Evolutionary conservation across 106 monocot species (phyloP), one percentile per base, ranked within the genome.

Genomic region (Dioscorea dumetorum): DNA sequence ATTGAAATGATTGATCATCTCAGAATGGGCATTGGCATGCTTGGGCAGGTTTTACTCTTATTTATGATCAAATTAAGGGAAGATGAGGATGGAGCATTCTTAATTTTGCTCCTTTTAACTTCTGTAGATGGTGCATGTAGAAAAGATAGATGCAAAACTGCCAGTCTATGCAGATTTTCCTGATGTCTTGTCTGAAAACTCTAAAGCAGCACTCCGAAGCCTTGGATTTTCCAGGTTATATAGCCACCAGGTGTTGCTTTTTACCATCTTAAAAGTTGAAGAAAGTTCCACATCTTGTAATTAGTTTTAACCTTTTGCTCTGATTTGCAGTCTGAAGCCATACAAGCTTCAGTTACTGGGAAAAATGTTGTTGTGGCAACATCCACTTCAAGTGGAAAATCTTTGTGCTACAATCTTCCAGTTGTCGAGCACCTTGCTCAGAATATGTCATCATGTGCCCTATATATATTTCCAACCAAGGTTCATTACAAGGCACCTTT

Each of bases 381-480:
- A 70, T 95, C 95, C 82, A 88, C 95, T 70, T 95, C 95, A 32
- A 95, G 95, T 71, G 95, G 95, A 34, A 95, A 95, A 71, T 95
- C 95, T 82, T 56, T 95, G 64, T 95, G 95, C 48, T 95, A 95
- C 74, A 95, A 95, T 77, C 31, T 91, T 69, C 91, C 88, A 70
- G 86, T 95, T 82, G 64, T 95, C 69, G 91, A 95, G 70, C 64
- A 79, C 70, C 81, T 95, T 18, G 76, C 79, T 34, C 69, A 67
- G 31, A 80, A 76, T 81, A 50, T 50, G 22, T 64, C 70, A 11
- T 79, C 91, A 32, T 95, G 91, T 73, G 88, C 88, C 73, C 70
- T 95, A 63, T 95, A 95, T 78, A 76, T 95, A 68, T 95, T 95
- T 78, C 95, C 95, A 12, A 95, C 91, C 48, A 95, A 95, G 95